Conservation (phyloP, 2,329 filamentous ascomycete species). For the Diaporthe batatas region DNA sequence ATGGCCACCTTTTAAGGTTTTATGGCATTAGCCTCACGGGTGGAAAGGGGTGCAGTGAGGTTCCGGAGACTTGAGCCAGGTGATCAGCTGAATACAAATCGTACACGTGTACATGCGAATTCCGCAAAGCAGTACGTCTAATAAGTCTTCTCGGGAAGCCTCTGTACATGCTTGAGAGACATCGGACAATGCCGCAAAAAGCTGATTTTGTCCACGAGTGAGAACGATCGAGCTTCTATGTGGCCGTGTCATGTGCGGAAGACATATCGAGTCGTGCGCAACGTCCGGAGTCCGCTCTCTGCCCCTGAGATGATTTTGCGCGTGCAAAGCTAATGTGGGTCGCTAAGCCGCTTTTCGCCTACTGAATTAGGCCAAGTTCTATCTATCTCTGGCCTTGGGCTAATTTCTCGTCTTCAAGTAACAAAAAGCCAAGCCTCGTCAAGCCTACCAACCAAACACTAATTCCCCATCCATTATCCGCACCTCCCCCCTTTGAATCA, state of each 20-base stretch:
- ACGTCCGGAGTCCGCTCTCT: neutral
- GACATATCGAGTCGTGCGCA: neutral
- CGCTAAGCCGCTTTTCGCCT: neutral
- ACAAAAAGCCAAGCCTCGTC: constrained; percentile 15
- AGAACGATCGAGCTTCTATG: neutral
- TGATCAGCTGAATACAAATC: neutral
- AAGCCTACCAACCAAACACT: neutral
- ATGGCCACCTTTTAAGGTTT: neutral
- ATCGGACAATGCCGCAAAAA: neutral
- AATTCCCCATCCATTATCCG: neutral
- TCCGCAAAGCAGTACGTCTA: neutral
- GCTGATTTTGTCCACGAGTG: neutral
- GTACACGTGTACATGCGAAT: neutral
- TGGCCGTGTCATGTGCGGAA: neutral
- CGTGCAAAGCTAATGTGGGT: neutral
- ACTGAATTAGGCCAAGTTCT: constrained; percentile 1
- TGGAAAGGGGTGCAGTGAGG: neutral
- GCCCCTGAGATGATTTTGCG: neutral
- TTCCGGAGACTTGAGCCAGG: neutral
- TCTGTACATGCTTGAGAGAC: neutral
- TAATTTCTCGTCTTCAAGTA: constrained; percentile 1
- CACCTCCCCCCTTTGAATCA: constrained; percentile 11
- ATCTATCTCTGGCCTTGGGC: neutral
- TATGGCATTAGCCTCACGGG: neutral
- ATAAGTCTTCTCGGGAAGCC: neutral